A percentile compares a stretch with the other conserved stretches of the same genome.
phyloP scores from a whole-genome alignment of 352 stramenopile species.

The Globisporangium spiculum region DNA sequence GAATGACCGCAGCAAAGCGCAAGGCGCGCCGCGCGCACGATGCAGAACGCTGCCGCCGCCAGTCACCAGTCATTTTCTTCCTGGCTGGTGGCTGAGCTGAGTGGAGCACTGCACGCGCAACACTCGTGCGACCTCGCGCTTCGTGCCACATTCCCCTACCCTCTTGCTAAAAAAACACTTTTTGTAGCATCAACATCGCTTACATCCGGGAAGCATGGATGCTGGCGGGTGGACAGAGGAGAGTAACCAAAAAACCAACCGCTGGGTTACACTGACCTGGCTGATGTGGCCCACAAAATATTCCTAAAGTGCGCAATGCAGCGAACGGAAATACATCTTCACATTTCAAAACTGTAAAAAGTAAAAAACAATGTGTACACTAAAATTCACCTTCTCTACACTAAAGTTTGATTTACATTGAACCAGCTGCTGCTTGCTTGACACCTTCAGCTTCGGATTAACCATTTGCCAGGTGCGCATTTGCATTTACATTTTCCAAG shows the following conservation, averaged over 20 bases:
- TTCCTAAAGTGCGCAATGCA: no score
- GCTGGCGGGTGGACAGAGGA: no score
- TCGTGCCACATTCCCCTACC: not conserved
- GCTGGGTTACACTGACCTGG: no score
- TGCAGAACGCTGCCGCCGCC: not conserved
- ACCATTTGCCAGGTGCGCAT: not conserved
- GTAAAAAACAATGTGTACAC: no score
- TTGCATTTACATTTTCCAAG: not conserved
- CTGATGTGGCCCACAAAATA: no score
- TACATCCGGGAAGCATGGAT: not conserved
- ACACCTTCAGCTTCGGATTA: not conserved
- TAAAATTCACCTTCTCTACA: not conserved
- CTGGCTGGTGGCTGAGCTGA: not conserved
- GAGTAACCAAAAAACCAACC: no score
- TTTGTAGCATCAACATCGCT: not conserved
- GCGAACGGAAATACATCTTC: no score
- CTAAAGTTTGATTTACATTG: not conserved
- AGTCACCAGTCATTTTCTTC: constrained; percentile 6
- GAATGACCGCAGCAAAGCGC: constrained; percentile 34
- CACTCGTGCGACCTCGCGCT: not conserved
- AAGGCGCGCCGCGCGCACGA: not conserved
- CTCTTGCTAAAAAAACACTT: not conserved
- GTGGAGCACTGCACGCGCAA: not conserved
- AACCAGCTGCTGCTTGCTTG: no score
- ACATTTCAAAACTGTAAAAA: no score